phyloP scores from a whole-genome alignment of 495 filamentous ascomycete genomes.

The Aspergillus bridgeri region DNA sequence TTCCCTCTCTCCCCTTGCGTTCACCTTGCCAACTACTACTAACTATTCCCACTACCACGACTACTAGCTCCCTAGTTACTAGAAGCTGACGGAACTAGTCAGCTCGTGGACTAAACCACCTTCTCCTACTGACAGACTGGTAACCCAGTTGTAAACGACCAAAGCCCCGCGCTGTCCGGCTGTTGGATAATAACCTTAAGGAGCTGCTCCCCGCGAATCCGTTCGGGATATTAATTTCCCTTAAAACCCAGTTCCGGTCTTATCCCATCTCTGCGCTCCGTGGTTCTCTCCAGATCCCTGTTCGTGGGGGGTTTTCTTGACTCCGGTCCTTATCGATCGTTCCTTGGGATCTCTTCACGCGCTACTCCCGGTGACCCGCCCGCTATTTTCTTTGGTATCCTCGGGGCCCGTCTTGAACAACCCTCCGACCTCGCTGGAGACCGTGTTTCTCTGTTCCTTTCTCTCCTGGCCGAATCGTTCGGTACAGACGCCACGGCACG shows the following conservation, averaged over 20 bases:
- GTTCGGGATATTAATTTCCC: conserved; percentile 11
- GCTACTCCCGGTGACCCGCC: background rate
- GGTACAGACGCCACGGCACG: conserved; percentile 6
- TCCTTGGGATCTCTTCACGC: background rate
- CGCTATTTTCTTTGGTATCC: background rate
- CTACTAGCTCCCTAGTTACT: background rate
- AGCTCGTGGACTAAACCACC: background rate
- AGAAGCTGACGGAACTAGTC: background rate
- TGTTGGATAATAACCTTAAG: conserved; percentile 6
- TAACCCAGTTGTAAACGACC: conserved; percentile 6
- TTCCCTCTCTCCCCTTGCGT: background rate
- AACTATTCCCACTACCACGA: too few species aligned
- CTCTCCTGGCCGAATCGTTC: background rate
- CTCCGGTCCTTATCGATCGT: background rate
- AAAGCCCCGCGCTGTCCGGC: conserved; percentile 12
- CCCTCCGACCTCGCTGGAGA: background rate
- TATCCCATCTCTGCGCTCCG: conserved; percentile 3
- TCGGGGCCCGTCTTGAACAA: background rate
- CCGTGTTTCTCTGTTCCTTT: background rate
- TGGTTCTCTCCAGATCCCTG: conserved; percentile 3
- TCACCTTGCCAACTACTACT: background rate
- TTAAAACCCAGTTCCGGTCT: conserved; percentile 13
- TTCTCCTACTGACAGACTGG: background rate
- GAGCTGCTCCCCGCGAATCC: conserved; percentile 16
- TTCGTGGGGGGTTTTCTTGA: background rate